phyloP scores from a whole-genome alignment of 306 rosid genomes.

The Amphicarpaea edgeworthii region DNA sequence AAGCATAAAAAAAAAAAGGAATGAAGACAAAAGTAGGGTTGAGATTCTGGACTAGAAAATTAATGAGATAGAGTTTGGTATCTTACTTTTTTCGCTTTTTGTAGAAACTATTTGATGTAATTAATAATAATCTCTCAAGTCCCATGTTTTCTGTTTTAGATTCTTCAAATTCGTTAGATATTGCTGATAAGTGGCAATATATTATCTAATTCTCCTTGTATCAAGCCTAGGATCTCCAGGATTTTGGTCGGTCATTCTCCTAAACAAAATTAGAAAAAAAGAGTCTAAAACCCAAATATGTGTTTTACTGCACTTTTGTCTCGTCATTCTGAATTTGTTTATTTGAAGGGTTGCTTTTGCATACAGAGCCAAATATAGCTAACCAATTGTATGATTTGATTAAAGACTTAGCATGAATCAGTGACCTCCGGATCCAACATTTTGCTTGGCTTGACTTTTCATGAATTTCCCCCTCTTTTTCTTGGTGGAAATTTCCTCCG shows the following conservation, averaged over 20 bases:
- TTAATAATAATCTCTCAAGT: background rate
- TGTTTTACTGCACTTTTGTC: background rate
- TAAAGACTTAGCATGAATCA: background rate
- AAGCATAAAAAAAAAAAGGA: conserved; percentile 20
- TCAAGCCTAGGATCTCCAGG: conserved; percentile 20
- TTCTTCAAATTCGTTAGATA: conserved; percentile 4
- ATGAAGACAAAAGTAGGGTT: conserved; percentile 21
- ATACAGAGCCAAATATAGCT: background rate
- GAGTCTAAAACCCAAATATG: background rate
- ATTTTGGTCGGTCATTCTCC: conserved; percentile 13
- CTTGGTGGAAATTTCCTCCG: background rate
- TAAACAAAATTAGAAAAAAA: conserved; percentile 3
- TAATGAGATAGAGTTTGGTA: background rate
- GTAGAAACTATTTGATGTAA: background rate
- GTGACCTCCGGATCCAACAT: background rate
- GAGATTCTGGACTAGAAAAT: background rate
- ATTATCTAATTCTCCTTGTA: conserved; percentile 13
- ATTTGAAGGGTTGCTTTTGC: background rate
- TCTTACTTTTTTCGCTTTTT: background rate
- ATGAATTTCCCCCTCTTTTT: background rate
- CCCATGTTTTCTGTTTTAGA: background rate
- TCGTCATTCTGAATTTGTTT: conserved; percentile 19
- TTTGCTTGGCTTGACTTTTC: background rate
- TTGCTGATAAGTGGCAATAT: background rate
- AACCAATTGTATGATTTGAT: conserved; percentile 9